phyloP scores from a whole-genome alignment of 2,329 filamentous ascomycete genomes.

The Apiospora kogelbergensis region DNA sequence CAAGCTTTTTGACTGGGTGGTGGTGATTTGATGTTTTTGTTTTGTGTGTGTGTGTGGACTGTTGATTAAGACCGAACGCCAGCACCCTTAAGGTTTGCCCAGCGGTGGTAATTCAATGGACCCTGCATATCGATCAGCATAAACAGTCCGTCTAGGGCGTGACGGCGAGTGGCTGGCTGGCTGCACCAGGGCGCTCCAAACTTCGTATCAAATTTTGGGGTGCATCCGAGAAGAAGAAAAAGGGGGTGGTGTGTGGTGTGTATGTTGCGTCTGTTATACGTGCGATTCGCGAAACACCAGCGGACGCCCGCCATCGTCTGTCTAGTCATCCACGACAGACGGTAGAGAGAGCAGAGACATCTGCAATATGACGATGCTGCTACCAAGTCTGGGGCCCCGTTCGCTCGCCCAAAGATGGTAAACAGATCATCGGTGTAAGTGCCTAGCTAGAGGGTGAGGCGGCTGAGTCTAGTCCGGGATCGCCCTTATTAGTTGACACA shows the following conservation, averaged over 20 bases:
- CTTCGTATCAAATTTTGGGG: not conserved
- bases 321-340: not conserved
- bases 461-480: not conserved
- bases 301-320: not conserved
- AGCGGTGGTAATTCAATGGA: not conserved
- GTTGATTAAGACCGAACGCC: not conserved
- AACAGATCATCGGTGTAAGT: not conserved
- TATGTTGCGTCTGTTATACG: not conserved
- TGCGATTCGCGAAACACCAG: not conserved
- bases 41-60: not conserved
- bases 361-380: not conserved
- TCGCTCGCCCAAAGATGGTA: not conserved
- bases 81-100: not conserved
- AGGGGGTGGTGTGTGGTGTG: not conserved
- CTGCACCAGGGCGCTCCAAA: not conserved
- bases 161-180: not conserved
- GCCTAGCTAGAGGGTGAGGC: not conserved
- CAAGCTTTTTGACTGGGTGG: not conserved
- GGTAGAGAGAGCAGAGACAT: too few relatives aligned
- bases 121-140: not conserved
- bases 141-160: not conserved
- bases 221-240: not conserved
- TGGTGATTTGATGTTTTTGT: not conserved
- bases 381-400: not conserved
- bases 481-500: not conserved